These are phyloP conservation scores for Microascus cirrosus DNA, from an alignment of 2,329 filamentous ascomycete species.

Conservation along the genomic window DNA sequence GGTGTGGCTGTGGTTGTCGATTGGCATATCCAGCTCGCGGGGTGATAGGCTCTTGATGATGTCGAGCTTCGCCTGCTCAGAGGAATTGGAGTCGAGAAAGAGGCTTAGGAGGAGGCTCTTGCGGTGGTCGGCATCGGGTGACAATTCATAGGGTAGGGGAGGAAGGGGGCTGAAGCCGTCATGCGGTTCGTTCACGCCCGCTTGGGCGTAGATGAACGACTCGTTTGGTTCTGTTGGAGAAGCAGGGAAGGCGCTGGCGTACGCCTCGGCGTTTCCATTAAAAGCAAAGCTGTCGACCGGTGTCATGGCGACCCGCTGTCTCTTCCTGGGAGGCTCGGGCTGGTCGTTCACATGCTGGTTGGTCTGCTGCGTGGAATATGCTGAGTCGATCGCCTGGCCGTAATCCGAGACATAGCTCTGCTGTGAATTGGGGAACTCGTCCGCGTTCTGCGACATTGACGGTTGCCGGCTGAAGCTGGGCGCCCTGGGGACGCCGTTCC, in stretches of 20 bases:
- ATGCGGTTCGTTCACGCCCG: conserved; percentile 26
- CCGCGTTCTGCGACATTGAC: conserved; percentile 54
- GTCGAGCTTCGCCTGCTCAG: conserved; percentile 59
- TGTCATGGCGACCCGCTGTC: conserved; percentile 47
- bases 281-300: conserved; percentile 44
- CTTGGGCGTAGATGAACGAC: conserved; percentile 59
- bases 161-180: conserved; percentile 50
- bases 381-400: conserved; percentile 60
- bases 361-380: conserved; percentile 51
- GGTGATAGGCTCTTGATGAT: conserved; percentile 66
- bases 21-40: conserved; percentile 79
- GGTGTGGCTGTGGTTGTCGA: conserved; percentile 81
- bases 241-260: conserved; percentile 42
- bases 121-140: conserved; percentile 63
- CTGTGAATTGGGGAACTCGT: conserved; percentile 68
- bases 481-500: conserved; percentile 51
- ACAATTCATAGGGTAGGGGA: conserved; percentile 51
- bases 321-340: conserved; percentile 70
- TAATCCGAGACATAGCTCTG: conserved; percentile 73
- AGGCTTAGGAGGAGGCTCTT: conserved; percentile 72
- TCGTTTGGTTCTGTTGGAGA: conserved; percentile 74
- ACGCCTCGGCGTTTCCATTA: conserved; percentile 33
- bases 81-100: conserved; percentile 63
- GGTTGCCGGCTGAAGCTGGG: conserved; percentile 61
- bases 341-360: conserved; percentile 6